Conservation (phyloP, 1,284 basidiomycete species). For the Cutaneotrichosporon sp. region DNA sequence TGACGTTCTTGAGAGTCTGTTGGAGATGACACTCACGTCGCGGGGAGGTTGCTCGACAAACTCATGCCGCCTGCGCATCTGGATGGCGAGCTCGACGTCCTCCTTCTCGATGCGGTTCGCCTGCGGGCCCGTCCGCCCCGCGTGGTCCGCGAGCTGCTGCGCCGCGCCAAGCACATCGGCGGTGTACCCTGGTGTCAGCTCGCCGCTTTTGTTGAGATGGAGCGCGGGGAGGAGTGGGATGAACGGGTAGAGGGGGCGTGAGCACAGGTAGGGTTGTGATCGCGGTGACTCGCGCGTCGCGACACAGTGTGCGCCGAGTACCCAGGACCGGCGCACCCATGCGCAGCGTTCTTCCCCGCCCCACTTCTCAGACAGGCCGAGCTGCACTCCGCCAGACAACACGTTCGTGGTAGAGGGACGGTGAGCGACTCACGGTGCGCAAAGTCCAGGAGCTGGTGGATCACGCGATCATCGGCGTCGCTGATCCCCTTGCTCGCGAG, state of each 20-base stretch:
- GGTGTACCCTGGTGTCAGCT: conserved; percentile 65
- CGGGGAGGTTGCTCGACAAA: conserved; percentile 91
- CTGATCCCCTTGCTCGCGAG: conserved; percentile 92
- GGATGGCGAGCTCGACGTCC: conserved; percentile 87
- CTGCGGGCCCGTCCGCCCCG: conserved; percentile 59
- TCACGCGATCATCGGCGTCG: conserved; percentile 89
- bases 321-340: too few species aligned
- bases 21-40: conserved; percentile 65
- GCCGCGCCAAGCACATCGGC: conserved; percentile 88
- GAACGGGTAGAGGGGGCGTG: too few species aligned
- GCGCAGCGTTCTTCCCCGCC: too few species aligned
- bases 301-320: too few species aligned
- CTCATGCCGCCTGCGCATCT: conserved; percentile 91
- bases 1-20: too few species aligned
- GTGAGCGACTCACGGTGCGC: conserved; percentile 65
- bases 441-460: conserved; percentile 95
- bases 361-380: too few species aligned
- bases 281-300: too few species aligned
- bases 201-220: not conserved
- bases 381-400: not conserved
- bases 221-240: too few species aligned
- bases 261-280: too few species aligned
- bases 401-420: not conserved
- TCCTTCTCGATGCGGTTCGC: conserved; percentile 81
- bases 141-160: conserved; percentile 91